phyloP scores from a whole-genome alignment of 495 filamentous ascomycete species.

The Pseudoneurospora amorphoporcata region DNA sequence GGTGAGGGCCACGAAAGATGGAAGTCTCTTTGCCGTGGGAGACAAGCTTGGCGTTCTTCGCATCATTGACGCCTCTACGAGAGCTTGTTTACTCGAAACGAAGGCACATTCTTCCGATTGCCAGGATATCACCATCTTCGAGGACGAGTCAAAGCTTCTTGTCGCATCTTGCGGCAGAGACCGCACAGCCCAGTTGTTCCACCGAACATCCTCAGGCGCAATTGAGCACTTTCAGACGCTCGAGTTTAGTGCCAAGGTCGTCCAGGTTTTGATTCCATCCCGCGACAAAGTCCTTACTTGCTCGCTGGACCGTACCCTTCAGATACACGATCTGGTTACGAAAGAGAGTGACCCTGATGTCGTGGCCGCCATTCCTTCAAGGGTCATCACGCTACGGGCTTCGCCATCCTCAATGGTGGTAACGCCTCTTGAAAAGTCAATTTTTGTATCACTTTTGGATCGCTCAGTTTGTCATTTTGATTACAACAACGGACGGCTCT shows the following conservation, averaged over 20 bases:
- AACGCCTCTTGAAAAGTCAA: slow-evolving; percentile 49
- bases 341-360: slow-evolving; percentile 57
- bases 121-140: slow-evolving; percentile 63
- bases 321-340: slow-evolving; percentile 66
- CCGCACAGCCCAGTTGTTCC: slow-evolving; percentile 81
- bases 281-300: slow-evolving; percentile 65
- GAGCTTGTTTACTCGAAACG: slow-evolving; percentile 48
- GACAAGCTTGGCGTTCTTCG: slow-evolving; percentile 77
- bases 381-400: slow-evolving; percentile 70
- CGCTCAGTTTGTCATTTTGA: slow-evolving; percentile 71
- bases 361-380: slow-evolving; percentile 64
- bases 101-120: slow-evolving; percentile 85
- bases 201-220: slow-evolving; percentile 35
- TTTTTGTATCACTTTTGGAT: slow-evolving; percentile 71
- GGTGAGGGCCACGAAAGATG: slow-evolving; percentile 48
- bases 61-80: slow-evolving; percentile 38
- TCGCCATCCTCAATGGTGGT: slow-evolving; percentile 76
- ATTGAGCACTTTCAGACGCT: slow-evolving; percentile 43
- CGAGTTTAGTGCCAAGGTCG: slow-evolving; percentile 38
- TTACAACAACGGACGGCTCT: slow-evolving; percentile 55
- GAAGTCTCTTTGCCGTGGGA: slow-evolving; percentile 61
- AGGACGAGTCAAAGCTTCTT: slow-evolving; percentile 43
- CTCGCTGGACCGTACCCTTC: slow-evolving; percentile 77
- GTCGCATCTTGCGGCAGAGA: slow-evolving; percentile 78
- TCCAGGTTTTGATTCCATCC: slow-evolving; percentile 36